Base-by-base conservation (phyloP, 208 protist genomes). In the Strigomonas oncopelti region DNA sequence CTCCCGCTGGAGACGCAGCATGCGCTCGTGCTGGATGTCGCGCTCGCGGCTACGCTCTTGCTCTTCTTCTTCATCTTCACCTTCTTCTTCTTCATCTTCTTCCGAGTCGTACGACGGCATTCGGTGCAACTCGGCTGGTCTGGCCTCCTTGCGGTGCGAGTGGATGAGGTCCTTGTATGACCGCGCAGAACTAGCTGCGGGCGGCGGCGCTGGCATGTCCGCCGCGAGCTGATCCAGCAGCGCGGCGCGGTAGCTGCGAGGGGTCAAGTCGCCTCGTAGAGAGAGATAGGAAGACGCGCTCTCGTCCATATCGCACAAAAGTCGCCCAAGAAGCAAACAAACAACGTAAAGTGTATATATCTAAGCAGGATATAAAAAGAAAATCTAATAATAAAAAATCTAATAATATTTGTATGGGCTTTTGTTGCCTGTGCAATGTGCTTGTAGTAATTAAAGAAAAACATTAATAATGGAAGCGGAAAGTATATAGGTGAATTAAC, bases 181-280 rank as follows among this genome's bases (percentile, higher is more conserved):
- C 29, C 53, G 31, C 16, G 22, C 45, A 25, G 25, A 8, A 20
- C 32, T 7, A 34, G 46, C n/a, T 3, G 20, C 34, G 0, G 45
- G 32, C 7, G 46, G 32, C 7, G 46, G 18, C 22, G 52, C 34
- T 8, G 54, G 52, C 8, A 57, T 38, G 16, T 67, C 57, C 0
- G 73, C 59, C n/a, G 73, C 69, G 38, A 83, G 74, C 54, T 72
- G 71, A 27, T 87, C 81, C 4, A 83, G 61, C 42, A 87, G 73
- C 0, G 84, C 72, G 5, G 79, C 67, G 7, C 74, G 63, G 34
- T 85, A 84, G 22, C 61, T 69, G 5, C 71, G 61, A 9, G 80
- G 80, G 27, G 71, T 63, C 48, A 82, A 27, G 55, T 69, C 71
- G 25, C 28, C 59, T n/a, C 13, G 24, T 48, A 27, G 3, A 31